Evolutionary conservation across 2,329 filamentous ascomycete genomes (phyloP).

Genomic region (Fusarium protoensiforme): DNA sequence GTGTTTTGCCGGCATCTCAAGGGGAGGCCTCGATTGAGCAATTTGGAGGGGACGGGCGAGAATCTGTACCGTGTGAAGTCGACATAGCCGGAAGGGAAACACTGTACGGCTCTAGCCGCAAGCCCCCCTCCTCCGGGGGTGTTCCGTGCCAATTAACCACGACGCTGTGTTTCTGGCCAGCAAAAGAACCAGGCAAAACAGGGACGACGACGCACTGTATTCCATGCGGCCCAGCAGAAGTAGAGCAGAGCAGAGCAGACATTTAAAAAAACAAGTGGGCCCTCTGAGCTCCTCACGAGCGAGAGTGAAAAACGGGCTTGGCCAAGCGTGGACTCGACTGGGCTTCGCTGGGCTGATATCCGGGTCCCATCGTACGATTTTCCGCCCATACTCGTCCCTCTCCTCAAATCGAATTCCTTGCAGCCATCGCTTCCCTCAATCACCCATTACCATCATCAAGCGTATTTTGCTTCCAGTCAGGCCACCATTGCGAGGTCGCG

Average conservation of each 20-base stretch:
- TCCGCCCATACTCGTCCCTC: slow-evolving; percentile 34
- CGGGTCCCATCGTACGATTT: slow-evolving; percentile 48
- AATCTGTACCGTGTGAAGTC: background rate
- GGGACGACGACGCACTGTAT: slow-evolving; percentile 24
- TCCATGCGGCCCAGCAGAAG: background rate
- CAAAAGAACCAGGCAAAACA: background rate
- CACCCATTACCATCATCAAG: slow-evolving; percentile 38
- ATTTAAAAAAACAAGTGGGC: slow-evolving; percentile 25
- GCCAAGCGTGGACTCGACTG: slow-evolving; percentile 37
- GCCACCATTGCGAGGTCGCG: slow-evolving; percentile 37
- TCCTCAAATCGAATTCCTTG: slow-evolving; percentile 44
- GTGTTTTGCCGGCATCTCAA: background rate
- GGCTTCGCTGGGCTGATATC: slow-evolving; percentile 45
- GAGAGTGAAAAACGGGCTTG: slow-evolving; percentile 28
- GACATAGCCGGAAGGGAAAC: background rate
- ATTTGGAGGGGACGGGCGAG: background rate
- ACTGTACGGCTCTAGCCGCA: slow-evolving; percentile 1
- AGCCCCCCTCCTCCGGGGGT: slow-evolving; percentile 2
- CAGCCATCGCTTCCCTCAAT: slow-evolving; percentile 39
- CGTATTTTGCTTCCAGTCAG: slow-evolving; percentile 37
- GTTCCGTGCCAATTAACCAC: slow-evolving; percentile 1
- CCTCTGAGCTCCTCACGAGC: slow-evolving; percentile 18
- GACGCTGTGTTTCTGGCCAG: background rate
- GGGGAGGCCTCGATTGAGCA: background rate
- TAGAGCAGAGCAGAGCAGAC: no score